Evolutionary conservation across 2,329 filamentous ascomycete genomes (phyloP), one percentile per base, ranked within the genome.

Genomic region (Aspergillus tanneri): DNA sequence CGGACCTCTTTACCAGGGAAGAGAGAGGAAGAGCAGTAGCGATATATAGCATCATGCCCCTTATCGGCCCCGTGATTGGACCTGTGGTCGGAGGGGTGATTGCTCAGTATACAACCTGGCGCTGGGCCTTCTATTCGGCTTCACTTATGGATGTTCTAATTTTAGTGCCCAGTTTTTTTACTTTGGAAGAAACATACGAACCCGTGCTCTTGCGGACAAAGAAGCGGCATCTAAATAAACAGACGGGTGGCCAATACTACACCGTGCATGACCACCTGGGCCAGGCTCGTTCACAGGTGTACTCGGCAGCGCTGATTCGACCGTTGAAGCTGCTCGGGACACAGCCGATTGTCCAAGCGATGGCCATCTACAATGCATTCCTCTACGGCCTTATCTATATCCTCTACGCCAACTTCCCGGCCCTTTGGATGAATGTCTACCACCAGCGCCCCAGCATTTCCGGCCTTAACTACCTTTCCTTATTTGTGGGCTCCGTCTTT

Each of bases 81-180:
- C 83, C 83, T 1, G 80, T 86, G 2, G 76, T 77, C 1, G 83
- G 82, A 14, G 82, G 79, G 1, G 85, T 82, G 60, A 79, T 86
- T 23, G 74, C 80, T 1, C 68, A 81, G 55, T 66, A 43, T 37
- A 54, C 55, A 2, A 58, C 52, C 36, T 60, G 59, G 59, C 53
- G 57, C 2, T 61, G 56, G 59, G 57, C 55, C 28, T 60, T 60
- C 32, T 85, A 77, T 65, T 75, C 79, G 0, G 84, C 81, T 0
- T 79, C 80, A 1, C 82, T 86, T 48, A 74, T 74, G 50, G 79
- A 80, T 45, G 80, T 74, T 9, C 52, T 80, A 18, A 78, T 87
- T 44, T 81, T 85, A 58, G 54, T 74, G n/a, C 67, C 77, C 4
- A 83, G 83, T 2, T 66, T 85, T 47, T 77, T 80, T 60, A 76